A percentile compares a stretch with the other conserved stretches of the same genome.
Conservation (phyloP, 495 filamentous ascomycete species). For the Annulohypoxylon maeteangense region DNA sequence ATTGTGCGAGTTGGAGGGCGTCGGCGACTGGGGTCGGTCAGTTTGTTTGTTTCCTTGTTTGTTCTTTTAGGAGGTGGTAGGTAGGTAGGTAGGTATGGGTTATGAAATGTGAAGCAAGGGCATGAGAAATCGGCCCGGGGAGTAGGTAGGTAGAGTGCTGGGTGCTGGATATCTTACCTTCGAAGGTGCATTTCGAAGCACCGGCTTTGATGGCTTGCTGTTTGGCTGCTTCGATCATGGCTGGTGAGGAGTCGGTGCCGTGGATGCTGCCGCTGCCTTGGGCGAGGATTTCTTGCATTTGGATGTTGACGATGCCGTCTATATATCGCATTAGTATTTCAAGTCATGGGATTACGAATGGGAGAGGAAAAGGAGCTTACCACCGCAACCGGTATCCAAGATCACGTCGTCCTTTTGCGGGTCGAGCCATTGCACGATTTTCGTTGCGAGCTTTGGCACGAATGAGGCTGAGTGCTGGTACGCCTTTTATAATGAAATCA, state of each 20-base stretch:
- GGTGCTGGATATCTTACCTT: conserved; percentile 50
- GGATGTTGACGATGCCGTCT: conserved; percentile 72
- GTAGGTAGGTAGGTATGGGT: background rate
- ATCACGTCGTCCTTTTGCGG: conserved; percentile 69
- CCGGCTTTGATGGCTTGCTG: conserved; percentile 40
- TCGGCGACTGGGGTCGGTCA: too few relatives aligned
- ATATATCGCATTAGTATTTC: background rate
- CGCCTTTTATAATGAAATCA: conserved; percentile 51
- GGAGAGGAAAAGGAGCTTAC: conserved; percentile 42
- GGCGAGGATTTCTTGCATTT: conserved; percentile 58
- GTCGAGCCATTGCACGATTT: conserved; percentile 72
- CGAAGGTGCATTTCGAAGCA: conserved; percentile 54
- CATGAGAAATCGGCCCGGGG: too few relatives aligned
- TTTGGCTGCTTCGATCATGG: conserved; percentile 70
- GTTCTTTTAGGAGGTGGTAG: conserved; percentile 15
- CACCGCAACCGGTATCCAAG: conserved; percentile 81
- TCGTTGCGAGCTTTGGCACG: conserved; percentile 73
- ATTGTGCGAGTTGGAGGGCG: conserved; percentile 44
- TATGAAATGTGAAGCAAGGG: background rate
- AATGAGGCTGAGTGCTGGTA: conserved; percentile 77
- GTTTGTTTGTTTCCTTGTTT: too few relatives aligned
- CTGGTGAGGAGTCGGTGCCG: conserved; percentile 72
- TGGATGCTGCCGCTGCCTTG: conserved; percentile 60
- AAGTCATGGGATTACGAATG: background rate
- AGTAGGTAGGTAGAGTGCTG: too few relatives aligned